Conservation (phyloP, 306 rosid species). For the Cicer bijugum region DNA sequence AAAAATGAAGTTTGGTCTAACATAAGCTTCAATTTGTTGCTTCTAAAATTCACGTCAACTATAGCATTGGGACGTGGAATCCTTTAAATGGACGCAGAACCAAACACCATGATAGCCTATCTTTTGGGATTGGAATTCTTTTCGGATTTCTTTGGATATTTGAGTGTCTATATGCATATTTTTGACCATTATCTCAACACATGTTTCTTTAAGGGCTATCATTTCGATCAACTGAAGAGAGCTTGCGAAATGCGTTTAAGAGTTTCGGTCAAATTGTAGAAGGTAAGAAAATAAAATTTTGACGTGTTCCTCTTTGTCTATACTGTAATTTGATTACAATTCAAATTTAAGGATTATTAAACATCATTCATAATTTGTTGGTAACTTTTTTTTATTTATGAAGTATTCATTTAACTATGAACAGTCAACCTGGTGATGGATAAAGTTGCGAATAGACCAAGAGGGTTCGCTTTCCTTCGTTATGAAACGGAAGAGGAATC, state of each 20-base stretch:
- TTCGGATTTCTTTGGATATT: conserved; percentile 9
- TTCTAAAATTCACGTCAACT: no score
- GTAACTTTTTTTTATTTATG: background rate
- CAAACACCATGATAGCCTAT: no score
- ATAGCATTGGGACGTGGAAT: no score
- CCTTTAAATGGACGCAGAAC: no score
- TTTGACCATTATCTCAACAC: background rate
- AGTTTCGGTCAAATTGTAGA: conserved; percentile 80
- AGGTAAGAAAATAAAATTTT: conserved; percentile 52
- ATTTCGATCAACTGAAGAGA: conserved; percentile 86
- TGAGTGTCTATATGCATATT: background rate
- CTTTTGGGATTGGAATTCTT: background rate
- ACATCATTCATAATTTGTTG: conserved; percentile 2
- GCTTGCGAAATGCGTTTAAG: conserved; percentile 73
- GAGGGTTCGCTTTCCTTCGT: conserved; percentile 91
- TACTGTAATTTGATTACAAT: conserved; percentile 18
- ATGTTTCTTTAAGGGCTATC: conserved; percentile 70
- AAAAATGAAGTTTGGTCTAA: no score
- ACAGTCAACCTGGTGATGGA: conserved; percentile 95
- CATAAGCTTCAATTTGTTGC: no score
- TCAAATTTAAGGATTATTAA: background rate
- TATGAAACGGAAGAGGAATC: conserved; percentile 84
- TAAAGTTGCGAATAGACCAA: conserved; percentile 85
- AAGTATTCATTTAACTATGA: conserved; percentile 19
- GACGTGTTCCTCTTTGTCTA: conserved; percentile 1